phyloP scores from a whole-genome alignment of 331 rosid genomes.

The Prunus yedoensis region DNA sequence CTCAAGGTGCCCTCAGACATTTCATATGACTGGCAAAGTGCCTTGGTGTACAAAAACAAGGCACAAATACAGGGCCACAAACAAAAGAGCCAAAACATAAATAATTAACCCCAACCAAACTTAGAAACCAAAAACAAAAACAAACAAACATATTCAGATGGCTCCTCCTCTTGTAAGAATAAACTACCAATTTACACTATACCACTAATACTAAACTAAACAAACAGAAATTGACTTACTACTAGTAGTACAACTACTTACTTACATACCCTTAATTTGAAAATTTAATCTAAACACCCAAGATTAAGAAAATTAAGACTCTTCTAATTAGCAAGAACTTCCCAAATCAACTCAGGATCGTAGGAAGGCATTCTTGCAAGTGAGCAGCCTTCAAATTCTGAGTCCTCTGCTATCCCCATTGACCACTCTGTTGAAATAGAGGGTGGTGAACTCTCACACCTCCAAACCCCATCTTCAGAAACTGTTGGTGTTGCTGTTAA shows the following conservation, averaged over 20 bases:
- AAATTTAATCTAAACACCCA: neutral
- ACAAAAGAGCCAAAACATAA: neutral
- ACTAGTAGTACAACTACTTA: neutral
- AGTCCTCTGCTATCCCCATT: conserved; percentile 33
- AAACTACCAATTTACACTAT: conserved; percentile 24
- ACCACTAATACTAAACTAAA: neutral
- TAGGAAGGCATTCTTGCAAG: conserved; percentile 86
- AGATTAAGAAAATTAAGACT: neutral
- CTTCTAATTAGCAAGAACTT: conserved; percentile 71
- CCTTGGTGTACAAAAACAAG: conserved; percentile 50
- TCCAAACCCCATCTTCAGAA: conserved; percentile 74
- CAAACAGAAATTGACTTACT: neutral
- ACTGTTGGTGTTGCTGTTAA: conserved; percentile 23
- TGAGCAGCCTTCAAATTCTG: conserved; percentile 54
- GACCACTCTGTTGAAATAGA: conserved; percentile 47
- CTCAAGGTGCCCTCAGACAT: neutral
- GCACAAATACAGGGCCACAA: conserved; percentile 22
- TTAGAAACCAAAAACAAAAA: neutral
- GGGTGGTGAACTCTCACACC: conserved; percentile 43
- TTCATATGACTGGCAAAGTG: conserved; percentile 17
- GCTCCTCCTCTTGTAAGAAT: neutral
- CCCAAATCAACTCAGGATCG: conserved; percentile 95
- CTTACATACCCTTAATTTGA: neutral
- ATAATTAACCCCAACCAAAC: neutral
- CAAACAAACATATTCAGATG: neutral